Evolutionary conservation across 2,329 filamentous ascomycete genomes (phyloP).

Genomic region (Arthrobotrys sinensis): DNA sequence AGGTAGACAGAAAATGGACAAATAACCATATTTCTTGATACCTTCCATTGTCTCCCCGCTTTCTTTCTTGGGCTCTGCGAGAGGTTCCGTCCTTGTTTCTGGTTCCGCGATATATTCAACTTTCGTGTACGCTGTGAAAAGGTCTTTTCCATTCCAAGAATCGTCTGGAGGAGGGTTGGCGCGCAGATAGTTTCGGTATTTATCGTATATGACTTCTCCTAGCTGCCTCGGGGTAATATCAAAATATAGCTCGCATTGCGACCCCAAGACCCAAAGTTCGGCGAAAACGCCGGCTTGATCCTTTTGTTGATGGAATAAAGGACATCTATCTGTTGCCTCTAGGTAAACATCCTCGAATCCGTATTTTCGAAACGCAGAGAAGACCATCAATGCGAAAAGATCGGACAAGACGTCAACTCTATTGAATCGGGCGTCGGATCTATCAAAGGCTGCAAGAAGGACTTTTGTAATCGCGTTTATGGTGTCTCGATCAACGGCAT

Average conservation of each 20-base stretch:
- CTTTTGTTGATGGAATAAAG: conserved; percentile 74
- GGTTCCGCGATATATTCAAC: conserved; percentile 62
- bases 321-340: conserved; percentile 76
- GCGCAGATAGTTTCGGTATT: conserved; percentile 65
- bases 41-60: conserved; percentile 60
- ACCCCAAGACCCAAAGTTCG: conserved; percentile 76
- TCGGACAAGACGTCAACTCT: conserved; percentile 71
- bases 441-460: conserved; percentile 66
- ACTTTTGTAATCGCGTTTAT: conserved; percentile 67
- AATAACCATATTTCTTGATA: conserved; percentile 72
- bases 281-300: conserved; percentile 77
- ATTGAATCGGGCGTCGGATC: conserved; percentile 59
- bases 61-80: conserved; percentile 17
- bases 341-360: conserved; percentile 76
- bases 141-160: conserved; percentile 64
- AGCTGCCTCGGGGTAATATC: conserved; percentile 72
- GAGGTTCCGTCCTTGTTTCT: conserved; percentile 38
- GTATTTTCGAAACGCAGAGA: conserved; percentile 73
- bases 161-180: conserved; percentile 64
- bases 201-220: conserved; percentile 68
- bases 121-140: conserved; percentile 67
- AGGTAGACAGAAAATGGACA: conserved; percentile 76
- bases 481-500: conserved; percentile 64
- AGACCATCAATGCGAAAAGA: conserved; percentile 73
- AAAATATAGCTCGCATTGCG: conserved; percentile 76